Evolutionary conservation across 768 basidiomycete species (phyloP).

Genomic region (Boletus tylopilopsis): DNA sequence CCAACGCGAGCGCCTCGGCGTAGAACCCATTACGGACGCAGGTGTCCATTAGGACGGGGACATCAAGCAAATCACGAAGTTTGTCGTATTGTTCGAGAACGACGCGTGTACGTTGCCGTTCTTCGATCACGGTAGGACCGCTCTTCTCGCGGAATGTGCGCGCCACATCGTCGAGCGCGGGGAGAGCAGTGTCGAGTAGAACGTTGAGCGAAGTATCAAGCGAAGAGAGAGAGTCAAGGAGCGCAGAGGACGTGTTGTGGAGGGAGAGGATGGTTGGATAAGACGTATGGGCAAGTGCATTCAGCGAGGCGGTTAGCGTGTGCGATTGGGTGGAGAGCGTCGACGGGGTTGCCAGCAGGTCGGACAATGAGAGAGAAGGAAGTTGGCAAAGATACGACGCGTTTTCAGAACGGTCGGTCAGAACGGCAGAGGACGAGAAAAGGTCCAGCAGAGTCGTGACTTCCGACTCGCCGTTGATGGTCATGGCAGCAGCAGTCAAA

Average conservation of each 20-base stretch:
- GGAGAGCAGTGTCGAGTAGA: conserved; percentile 65
- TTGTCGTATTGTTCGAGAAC: conserved; percentile 96
- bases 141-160: conserved; percentile 68
- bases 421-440: conserved; percentile 16
- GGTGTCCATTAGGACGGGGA: conserved; percentile 87
- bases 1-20: conserved; percentile 84
- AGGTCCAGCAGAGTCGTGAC: conserved; percentile 24
- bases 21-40: conserved; percentile 93
- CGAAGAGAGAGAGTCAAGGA: conserved; percentile 67
- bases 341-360: conserved; percentile 71
- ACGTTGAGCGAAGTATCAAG: conserved; percentile 71
- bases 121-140: conserved; percentile 62
- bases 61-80: conserved; percentile 85
- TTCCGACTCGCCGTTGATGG: conserved; percentile 21
- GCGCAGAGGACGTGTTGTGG: conserved; percentile 71
- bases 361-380: conserved; percentile 59
- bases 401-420: conserved; percentile 24
- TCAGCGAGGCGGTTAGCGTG: conserved; percentile 84
- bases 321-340: conserved; percentile 79
- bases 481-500: conserved; percentile 13
- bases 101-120: conserved; percentile 70
- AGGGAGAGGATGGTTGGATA: conserved; percentile 91
- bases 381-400: conserved; percentile 61
- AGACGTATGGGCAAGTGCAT: conserved; percentile 84
- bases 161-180: conserved; percentile 71